Evolutionary conservation across 1,284 basidiomycete genomes (phyloP).

Genomic region (Fomitopsis betulina): DNA sequence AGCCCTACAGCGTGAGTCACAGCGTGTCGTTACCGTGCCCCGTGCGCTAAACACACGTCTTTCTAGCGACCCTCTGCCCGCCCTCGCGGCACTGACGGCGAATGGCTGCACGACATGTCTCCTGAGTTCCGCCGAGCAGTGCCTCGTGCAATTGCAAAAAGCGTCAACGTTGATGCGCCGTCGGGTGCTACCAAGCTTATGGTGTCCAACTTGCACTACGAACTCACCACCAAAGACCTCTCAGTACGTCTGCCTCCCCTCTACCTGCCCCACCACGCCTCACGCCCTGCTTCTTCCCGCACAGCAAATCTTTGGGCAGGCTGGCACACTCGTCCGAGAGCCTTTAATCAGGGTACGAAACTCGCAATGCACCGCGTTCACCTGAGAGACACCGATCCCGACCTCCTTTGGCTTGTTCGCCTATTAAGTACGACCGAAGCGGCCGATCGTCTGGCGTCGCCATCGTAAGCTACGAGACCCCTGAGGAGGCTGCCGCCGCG

Average conservation of each 20-base stretch:
- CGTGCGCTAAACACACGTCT: not conserved
- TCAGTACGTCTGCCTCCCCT: slow-evolving; percentile 51
- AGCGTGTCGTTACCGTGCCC: not conserved
- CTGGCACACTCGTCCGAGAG: slow-evolving; percentile 88
- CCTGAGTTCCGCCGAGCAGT: slow-evolving; percentile 34
- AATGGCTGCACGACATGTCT: slow-evolving; percentile 68
- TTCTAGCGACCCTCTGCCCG: slow-evolving; percentile 42
- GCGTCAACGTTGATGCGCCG: slow-evolving; percentile 20
- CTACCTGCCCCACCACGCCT: not conserved
- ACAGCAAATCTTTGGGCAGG: slow-evolving; percentile 87
- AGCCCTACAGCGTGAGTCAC: slow-evolving; percentile 47
- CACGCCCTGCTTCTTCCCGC: slow-evolving; percentile 1
- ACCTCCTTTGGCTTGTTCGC: slow-evolving; percentile 38
- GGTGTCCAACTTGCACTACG: slow-evolving; percentile 91
- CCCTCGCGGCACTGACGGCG: slow-evolving; percentile 45
- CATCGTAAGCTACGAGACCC: slow-evolving; percentile 76
- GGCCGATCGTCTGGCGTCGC: slow-evolving; percentile 89
- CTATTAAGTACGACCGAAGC: slow-evolving; percentile 87
- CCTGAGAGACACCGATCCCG: slow-evolving; percentile 42
- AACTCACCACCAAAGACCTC: slow-evolving; percentile 85
- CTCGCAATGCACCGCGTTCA: slow-evolving; percentile 53
- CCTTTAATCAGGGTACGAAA: slow-evolving; percentile 92
- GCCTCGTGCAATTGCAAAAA: not conserved
- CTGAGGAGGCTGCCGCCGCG: slow-evolving; percentile 77
- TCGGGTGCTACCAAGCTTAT: slow-evolving; percentile 60